phyloP scores from a whole-genome alignment of 1,139 yeast species.

The Pichia cactophila region DNA sequence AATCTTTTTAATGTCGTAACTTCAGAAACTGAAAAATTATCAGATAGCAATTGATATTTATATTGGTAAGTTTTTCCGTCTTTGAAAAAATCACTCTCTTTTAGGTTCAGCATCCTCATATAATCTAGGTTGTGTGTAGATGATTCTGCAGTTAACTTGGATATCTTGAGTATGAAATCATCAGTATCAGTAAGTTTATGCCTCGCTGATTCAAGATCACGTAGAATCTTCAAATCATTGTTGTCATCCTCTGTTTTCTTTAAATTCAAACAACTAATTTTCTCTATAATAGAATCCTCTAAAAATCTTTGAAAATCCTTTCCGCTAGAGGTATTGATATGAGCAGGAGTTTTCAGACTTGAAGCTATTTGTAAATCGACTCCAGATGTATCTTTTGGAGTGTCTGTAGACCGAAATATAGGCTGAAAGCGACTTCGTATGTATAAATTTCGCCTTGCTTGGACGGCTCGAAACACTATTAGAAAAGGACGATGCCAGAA shows the following conservation, averaged over 20 bases:
- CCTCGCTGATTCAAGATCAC: not conserved
- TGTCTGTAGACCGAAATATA: not conserved
- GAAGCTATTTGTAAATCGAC: not conserved
- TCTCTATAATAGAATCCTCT: not conserved
- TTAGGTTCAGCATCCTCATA: not conserved
- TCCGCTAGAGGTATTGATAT: not conserved
- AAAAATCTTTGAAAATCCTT: no score
- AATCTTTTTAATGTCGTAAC: not conserved
- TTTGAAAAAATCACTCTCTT: not conserved
- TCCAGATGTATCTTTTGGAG: not conserved
- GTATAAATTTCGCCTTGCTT: constrained; percentile 1
- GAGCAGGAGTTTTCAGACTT: not conserved
- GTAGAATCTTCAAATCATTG: not conserved
- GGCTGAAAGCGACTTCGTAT: constrained; percentile 9
- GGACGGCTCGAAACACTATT: not conserved
- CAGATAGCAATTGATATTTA: constrained; percentile 6
- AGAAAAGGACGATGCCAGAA: not conserved
- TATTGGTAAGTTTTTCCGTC: not conserved
- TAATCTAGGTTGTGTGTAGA: not conserved
- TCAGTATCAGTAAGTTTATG: constrained; percentile 3
- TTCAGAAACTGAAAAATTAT: constrained; percentile 3
- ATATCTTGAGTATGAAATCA: constrained; percentile 1
- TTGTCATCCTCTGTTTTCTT: not conserved
- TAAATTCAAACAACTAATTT: not conserved
- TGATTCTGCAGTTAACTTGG: not conserved